These are phyloP conservation scores for Ceratobasidium sp. DNA, from an alignment of 1,284 basidiomycete species.

Conservation along the genomic window DNA sequence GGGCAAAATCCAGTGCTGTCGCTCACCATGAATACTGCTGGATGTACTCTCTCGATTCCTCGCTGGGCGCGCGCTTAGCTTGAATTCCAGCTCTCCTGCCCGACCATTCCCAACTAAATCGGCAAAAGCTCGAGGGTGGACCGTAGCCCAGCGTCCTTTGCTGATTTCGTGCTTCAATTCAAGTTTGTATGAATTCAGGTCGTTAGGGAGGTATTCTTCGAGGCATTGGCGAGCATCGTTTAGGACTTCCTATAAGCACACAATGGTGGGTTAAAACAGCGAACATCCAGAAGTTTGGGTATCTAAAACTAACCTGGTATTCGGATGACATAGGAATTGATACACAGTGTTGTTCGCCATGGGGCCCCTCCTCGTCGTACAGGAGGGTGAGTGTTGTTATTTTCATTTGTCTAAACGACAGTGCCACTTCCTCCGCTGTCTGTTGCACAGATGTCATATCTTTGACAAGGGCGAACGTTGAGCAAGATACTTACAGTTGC, in stretches of 20 bases:
- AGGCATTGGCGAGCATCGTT: constrained; percentile 28
- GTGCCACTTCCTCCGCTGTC: constrained; percentile 5
- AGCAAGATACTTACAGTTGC: not conserved
- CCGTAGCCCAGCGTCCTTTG: constrained; percentile 25
- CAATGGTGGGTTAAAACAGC: not conserved
- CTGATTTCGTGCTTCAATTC: constrained; percentile 26
- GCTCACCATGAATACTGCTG: not conserved
- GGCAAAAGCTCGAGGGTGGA: constrained; percentile 16
- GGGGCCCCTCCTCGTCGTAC: not conserved
- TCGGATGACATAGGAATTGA: constrained; percentile 6
- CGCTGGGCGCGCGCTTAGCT: not conserved
- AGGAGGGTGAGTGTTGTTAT: not conserved
- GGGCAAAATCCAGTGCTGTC: too few species aligned
- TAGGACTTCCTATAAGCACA: constrained; percentile 5
- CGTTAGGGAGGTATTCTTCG: constrained; percentile 15
- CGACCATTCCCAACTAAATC: not conserved
- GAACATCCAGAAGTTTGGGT: not conserved
- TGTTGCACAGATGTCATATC: not conserved
- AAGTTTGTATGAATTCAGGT: constrained; percentile 11
- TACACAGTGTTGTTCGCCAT: constrained; percentile 11
- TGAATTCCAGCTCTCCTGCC: constrained; percentile 14
- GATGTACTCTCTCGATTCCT: not conserved
- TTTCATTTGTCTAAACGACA: not conserved
- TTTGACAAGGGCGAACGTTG: not conserved
- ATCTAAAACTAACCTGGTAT: constrained; percentile 1